Base-by-base conservation (phyloP, 176 grass and related monocot genomes). In the Echinochloa phyllopogon region DNA sequence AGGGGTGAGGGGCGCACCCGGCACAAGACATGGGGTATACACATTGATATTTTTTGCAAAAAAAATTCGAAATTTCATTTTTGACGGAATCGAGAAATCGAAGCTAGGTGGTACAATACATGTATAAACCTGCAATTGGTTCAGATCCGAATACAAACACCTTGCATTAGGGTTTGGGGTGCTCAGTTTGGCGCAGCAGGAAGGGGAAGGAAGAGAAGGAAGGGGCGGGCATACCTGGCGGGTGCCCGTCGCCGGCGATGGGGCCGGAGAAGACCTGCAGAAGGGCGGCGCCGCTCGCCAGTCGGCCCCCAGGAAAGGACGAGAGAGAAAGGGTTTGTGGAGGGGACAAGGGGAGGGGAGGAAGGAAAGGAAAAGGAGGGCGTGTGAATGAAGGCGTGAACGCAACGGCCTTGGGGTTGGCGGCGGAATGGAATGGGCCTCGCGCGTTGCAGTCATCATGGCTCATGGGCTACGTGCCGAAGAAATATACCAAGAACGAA, bases 121-220 rank as follows among this genome's bases (percentile, higher is more conserved):
- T 59, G 57, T 10, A 24, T 11, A 10, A 24, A 59, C 57, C 9
- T 10, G 57, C n/a, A 11, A 25, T 72, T 27, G n/a, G n/a, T 42
- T 49, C 69, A 72, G 69, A 72, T 72, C 69, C 43, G 43, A 72
- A 27, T 49, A 49, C 25, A 72, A 15, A 17, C 27, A 49, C 1
- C 69, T 15, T 9, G 43, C 69, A 72, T 72, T 72, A 48, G 69
- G 69, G 69, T 70, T 70, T 70, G 11, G 67, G 20, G 12, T 16
- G 41, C 42, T 47, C 43, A 44, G 15, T 29, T 27, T 29, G 43
- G 43, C 68, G 3, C 0, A 17, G 69, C n/a, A 48, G 43, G 42
- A 27, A 27, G 21, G 38, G 12, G 6, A 14, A 27, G 61, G 68
- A 27, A 47, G 42, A 42, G 42, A 14, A 70, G 41, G 6, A 6